A percentile compares a stretch with the other conserved stretches of the same genome.
Conservation (phyloP, 2,329 filamentous ascomycete species). For the Cladosporium sp. region DNA sequence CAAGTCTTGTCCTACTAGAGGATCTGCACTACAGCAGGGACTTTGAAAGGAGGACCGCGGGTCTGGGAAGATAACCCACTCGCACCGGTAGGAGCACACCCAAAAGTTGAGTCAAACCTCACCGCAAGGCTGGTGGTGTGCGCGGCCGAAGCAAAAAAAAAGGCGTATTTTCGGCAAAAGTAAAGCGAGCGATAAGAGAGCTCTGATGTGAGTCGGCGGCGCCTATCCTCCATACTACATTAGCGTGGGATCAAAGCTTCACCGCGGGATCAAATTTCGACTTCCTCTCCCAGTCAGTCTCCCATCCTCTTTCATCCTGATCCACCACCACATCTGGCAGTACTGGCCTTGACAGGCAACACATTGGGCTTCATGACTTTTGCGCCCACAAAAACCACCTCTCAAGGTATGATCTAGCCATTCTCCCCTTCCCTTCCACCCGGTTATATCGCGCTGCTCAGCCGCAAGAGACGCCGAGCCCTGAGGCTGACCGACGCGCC, state of each 20-base stretch:
- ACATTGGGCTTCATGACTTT: conserved; percentile 36
- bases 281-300: not conserved
- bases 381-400: conserved; percentile 48
- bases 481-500: conserved; percentile 2
- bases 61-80: no score
- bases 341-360: conserved; percentile 10
- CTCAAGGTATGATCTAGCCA: conserved; percentile 42
- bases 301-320: not conserved
- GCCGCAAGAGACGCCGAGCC: not conserved
- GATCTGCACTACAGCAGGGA: no score
- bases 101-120: no score
- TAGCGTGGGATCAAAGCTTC: not conserved
- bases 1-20: no score
- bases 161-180: no score
- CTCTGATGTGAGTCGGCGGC: not conserved
- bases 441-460: not conserved
- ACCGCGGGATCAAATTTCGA: not conserved
- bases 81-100: no score
- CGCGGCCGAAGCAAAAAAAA: no score
- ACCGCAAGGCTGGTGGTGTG: no score
- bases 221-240: not conserved
- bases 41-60: no score
- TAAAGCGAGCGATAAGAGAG: not conserved
- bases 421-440: no score
- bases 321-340: conserved; percentile 1